Evolutionary conservation across 1,139 yeast genomes (phyloP).

Genomic region (Debaryomycetaceae sp.): DNA sequence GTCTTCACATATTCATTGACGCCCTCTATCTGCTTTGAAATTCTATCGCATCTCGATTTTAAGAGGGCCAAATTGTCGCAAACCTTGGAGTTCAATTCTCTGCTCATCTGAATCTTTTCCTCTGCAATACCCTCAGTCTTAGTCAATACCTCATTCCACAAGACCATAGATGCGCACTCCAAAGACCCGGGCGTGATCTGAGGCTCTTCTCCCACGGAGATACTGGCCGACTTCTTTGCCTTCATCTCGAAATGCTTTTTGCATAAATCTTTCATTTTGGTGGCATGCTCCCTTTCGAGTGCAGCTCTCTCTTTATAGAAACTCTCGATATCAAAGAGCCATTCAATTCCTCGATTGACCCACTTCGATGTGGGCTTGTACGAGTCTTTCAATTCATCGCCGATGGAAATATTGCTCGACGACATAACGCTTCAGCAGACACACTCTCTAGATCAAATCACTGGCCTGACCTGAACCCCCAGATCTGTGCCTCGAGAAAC

Average conservation of each 20-base stretch:
- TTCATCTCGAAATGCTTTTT: constrained; percentile 74
- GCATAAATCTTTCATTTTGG: constrained; percentile 60
- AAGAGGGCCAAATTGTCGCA: constrained; percentile 61
- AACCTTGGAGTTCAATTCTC: constrained; percentile 58
- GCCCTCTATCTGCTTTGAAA: constrained; percentile 53
- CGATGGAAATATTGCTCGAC: constrained; percentile 38
- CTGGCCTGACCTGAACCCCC: too few relatives aligned
- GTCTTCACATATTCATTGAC: constrained; percentile 55
- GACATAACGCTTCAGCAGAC: constrained; percentile 10
- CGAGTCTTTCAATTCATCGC: constrained; percentile 75
- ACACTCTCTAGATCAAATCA: too few relatives aligned
- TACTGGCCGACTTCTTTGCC: constrained; percentile 59
- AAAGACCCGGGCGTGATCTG: constrained; percentile 91
- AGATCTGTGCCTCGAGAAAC: too few relatives aligned
- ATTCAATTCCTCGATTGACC: constrained; percentile 67
- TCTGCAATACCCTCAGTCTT: constrained; percentile 81
- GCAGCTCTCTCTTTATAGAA: constrained; percentile 81
- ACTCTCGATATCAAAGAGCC: constrained; percentile 74
- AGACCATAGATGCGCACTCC: constrained; percentile 87
- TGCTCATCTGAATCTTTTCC: constrained; percentile 60
- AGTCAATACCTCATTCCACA: constrained; percentile 86
- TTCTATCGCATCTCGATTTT: constrained; percentile 49
- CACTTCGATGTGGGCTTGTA: constrained; percentile 75
- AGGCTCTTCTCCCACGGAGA: constrained; percentile 92
- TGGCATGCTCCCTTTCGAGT: constrained; percentile 80